Evolutionary conservation across 805 yeast species (phyloP), one percentile per base, ranked within the genome.

Genomic region (Candida yuanshanica): DNA sequence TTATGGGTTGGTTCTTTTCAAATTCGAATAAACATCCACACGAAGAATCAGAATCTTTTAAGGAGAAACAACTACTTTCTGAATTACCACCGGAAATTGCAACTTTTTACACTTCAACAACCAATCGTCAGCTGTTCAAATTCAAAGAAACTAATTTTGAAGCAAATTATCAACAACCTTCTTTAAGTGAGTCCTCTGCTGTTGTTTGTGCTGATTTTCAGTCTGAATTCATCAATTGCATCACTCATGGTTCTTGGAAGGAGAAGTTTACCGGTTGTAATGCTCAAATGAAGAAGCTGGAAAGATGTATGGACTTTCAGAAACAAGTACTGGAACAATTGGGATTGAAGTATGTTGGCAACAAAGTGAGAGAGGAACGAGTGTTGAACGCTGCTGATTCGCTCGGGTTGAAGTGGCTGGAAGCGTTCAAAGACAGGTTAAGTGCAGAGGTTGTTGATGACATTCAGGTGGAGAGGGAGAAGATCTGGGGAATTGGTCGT

Each of bases 141-240:
- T 39, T 39, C 38, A 34, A 14, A 8, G 38, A 34, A 16, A 17
- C 22, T 4, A 31, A 38, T 9, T 21, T 10, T 8, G 25, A 34
- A 10, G 14, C 41, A 11, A 16, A 27, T 4, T 13, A 34, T 10
- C 24, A 32, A 10, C 16, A 21, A 4, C 26, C 36, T 10, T 21
- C 36, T 2, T 20, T 20, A 17, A 23, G 22, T 3, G 39, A 31
- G 5, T 31, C 34, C 4, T 40, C 46, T 4, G 40, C 43, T 10
- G 34, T 44, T 2, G 51, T 52, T 34, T 53, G 58, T 46, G 55
- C 58, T 1, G 56, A 52, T 16, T 45, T 40, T 33, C 51, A 52
- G 20, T 24, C 42, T 3, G 47, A 41, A 12, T 52, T 49, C 41
- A 37, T 51, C 39, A 36, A 46, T 13, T 53, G 58, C 35, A 33